Percentiles rank a stretch among this genome's conserved stretches.
phyloP scores from a whole-genome alignment of 2,329 filamentous ascomycete species.

The Diplodia sapinea region DNA sequence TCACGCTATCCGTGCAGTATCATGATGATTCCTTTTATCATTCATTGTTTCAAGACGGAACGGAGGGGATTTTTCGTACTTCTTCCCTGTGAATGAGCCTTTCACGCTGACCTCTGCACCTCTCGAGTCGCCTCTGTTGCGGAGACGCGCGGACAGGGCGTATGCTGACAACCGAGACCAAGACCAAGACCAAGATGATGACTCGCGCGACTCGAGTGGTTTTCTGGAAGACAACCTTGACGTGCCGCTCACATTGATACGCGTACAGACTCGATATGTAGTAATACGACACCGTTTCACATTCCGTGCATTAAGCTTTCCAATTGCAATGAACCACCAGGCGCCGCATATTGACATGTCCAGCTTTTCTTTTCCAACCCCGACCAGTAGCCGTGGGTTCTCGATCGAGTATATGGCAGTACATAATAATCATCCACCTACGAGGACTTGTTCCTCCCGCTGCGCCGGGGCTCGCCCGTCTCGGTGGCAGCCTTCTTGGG shows the following conservation, averaged over 20 bases:
- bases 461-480: conserved; percentile 55
- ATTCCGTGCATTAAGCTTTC: conserved; percentile 20
- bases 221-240: background rate
- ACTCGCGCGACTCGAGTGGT: background rate
- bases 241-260: background rate
- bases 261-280: conserved; percentile 16
- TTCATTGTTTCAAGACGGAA: conserved; percentile 47
- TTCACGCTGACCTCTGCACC: conserved; percentile 32
- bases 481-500: conserved; percentile 58
- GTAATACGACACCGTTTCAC: conserved; percentile 29
- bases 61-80: conserved; percentile 41
- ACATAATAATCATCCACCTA: background rate
- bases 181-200: background rate
- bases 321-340: conserved; percentile 26
- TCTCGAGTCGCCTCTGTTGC: background rate
- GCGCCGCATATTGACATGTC: conserved; percentile 25
- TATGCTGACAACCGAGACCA: conserved; percentile 15
- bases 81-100: conserved; percentile 41
- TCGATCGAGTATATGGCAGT: conserved; percentile 2
- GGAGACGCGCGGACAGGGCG: background rate
- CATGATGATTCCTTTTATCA: conserved; percentile 40
- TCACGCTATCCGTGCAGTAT: background rate
- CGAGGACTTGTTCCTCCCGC: conserved; percentile 46
- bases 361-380: conserved; percentile 26
- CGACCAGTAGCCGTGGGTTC: conserved; percentile 1